phyloP scores from a whole-genome alignment of 768 basidiomycete species.

The Suillus plorans region DNA sequence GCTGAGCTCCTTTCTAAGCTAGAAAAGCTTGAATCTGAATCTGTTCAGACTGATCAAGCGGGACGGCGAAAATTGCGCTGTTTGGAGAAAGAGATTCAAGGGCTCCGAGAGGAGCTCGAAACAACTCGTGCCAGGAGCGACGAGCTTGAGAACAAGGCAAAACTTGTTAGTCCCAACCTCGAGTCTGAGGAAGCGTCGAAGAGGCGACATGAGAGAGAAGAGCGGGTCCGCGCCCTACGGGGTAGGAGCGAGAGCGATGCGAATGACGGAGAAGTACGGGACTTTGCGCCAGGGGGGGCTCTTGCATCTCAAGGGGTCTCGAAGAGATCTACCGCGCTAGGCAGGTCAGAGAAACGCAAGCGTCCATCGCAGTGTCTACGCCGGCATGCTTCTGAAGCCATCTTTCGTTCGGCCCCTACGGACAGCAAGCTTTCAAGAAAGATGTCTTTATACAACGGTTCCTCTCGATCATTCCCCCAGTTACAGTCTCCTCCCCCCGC shows the following conservation, averaged over 20 bases:
- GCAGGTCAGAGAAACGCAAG: constrained; percentile 17
- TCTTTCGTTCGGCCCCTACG: constrained; percentile 11
- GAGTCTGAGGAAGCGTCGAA: constrained; percentile 28
- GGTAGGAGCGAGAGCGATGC: constrained; percentile 33
- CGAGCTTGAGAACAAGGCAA: constrained; percentile 68
- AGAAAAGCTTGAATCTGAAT: constrained; percentile 73
- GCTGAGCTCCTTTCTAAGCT: constrained; percentile 75
- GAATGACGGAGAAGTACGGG: constrained; percentile 37
- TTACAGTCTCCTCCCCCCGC: constrained; percentile 12
- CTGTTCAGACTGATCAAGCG: constrained; percentile 59
- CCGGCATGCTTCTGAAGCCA: constrained; percentile 30
- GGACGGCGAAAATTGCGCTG: constrained; percentile 69
- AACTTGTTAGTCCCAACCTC: constrained; percentile 33
- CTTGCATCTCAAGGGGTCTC: constrained; percentile 22
- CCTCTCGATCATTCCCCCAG: constrained; percentile 27
- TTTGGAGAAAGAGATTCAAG: constrained; percentile 79
- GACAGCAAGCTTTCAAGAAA: constrained; percentile 14
- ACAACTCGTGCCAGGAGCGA: constrained; percentile 68
- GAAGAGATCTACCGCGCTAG: neutral
- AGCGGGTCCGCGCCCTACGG: constrained; percentile 54
- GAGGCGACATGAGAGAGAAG: constrained; percentile 42
- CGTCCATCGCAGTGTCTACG: constrained; percentile 19
- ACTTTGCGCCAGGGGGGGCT: constrained; percentile 64
- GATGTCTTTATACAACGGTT: constrained; percentile 18
- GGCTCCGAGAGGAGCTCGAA: constrained; percentile 74